Evolutionary conservation across 768 basidiomycete genomes (phyloP), one percentile per base, ranked within the genome.

Genomic region (Hypholoma fasciculare): DNA sequence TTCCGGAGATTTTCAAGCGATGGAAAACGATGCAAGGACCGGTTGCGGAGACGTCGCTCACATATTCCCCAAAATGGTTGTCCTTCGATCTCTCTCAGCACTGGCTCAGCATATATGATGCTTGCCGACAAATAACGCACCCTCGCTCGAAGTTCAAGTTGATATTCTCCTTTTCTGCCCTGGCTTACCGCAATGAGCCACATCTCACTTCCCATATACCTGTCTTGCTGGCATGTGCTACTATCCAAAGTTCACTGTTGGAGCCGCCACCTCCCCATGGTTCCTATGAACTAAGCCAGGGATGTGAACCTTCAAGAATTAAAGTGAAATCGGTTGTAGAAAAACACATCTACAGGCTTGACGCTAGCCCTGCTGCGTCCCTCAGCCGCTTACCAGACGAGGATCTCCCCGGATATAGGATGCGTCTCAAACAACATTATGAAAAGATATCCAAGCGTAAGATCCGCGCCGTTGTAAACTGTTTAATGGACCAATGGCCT

Each of bases 201-300:
- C 39, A 37, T 27, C 13, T 54, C 9, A 16, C 34, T 1, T 54
- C 57, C 4, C 63, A 72, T 34, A 60, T 74, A 14, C 64, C 69
- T 0, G 65, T 67, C 1, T 52, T 78, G 2, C 47, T 79, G 12
- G 69, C 78, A 1, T 73, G 76, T 52, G 67, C 67, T 3, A 69
- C 67, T 13, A 37, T 60, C 7, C 42, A 56, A 8, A 44, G 34
- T 3, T 70, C 69, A 40, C 38, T 49, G n/a, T 16, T 38, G 9
- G 38, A 62, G 9, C 34, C 38, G n/a, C 64, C 66, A 20, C 72
- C 67, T 37, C 19, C 37, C 3, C 62, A 63, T 36, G 16, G 17
- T 1, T 50, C 44, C 26, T 72, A 67, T 58, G 20, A 64, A 42
- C 59, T 73, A 2, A 13, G 26, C 14, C 44, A 59, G 40, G 72